These are phyloP conservation scores for Hyphopichia buzzinii DNA, from an alignment of 1,139 yeast genomes.

Conservation along the genomic window DNA sequence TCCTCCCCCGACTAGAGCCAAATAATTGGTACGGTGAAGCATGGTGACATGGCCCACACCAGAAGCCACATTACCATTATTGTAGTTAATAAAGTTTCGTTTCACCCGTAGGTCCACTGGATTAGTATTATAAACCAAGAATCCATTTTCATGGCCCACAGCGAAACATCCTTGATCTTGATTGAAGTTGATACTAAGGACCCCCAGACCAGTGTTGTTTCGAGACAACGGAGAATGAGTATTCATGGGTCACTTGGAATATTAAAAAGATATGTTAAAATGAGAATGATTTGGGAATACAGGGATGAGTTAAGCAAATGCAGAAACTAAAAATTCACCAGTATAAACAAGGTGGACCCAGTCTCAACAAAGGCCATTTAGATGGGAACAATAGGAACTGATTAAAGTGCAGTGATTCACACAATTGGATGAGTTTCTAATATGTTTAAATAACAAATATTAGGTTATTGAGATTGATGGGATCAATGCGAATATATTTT, in stretches of 20 bases:
- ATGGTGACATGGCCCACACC: slow-evolving; percentile 78
- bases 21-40: slow-evolving; percentile 87
- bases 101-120: slow-evolving; percentile 81
- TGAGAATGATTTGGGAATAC: background rate
- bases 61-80: slow-evolving; percentile 16
- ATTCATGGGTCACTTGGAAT: too few species aligned
- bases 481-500: too few species aligned
- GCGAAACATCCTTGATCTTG: slow-evolving; percentile 93
- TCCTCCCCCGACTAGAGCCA: slow-evolving; percentile 90
- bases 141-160: slow-evolving; percentile 76
- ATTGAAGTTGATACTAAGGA: slow-evolving; percentile 59
- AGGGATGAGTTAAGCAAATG: background rate
- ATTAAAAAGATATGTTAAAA: slow-evolving; percentile 1
- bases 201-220: background rate
- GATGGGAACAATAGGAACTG: background rate
- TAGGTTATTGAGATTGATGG: too few species aligned
- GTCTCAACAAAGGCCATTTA: background rate
- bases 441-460: too few species aligned
- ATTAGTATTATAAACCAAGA: slow-evolving; percentile 81
- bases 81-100: slow-evolving; percentile 43
- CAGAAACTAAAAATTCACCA: background rate
- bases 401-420: too few species aligned
- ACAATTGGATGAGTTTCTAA: too few species aligned
- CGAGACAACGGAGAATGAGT: slow-evolving; percentile 1
- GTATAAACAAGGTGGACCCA: background rate